Conservation (phyloP, 495 filamentous ascomycete genomes). For the Penicillium roqueforti region DNA sequence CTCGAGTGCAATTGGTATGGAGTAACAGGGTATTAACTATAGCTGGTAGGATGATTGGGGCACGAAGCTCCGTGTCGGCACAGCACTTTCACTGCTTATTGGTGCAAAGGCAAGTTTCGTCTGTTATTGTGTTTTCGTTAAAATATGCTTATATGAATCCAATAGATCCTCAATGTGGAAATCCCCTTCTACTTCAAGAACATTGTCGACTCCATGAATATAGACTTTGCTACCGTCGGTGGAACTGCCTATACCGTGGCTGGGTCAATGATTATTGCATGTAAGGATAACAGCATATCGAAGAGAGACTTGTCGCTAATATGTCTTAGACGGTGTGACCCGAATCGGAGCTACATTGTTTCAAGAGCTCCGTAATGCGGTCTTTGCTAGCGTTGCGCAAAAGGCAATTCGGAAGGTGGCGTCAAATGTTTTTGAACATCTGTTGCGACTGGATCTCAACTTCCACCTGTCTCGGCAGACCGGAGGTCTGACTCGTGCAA, state of each 20-base stretch:
- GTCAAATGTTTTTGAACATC: slow-evolving; percentile 84
- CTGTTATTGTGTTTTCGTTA: no score
- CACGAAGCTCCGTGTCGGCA: slow-evolving; percentile 76
- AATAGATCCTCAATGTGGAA: slow-evolving; percentile 84
- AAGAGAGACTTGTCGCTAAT: slow-evolving; percentile 5
- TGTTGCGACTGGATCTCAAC: slow-evolving; percentile 82
- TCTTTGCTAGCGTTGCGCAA: slow-evolving; percentile 95
- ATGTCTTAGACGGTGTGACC: slow-evolving; percentile 66
- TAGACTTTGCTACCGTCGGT: slow-evolving; percentile 77
- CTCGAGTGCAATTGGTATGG: background rate
- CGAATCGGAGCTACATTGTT: slow-evolving; percentile 83
- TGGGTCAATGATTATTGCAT: slow-evolving; percentile 86
- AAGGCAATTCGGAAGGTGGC: slow-evolving; percentile 93
- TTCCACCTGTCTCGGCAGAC: slow-evolving; percentile 95
- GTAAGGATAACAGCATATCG: slow-evolving; percentile 37
- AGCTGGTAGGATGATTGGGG: slow-evolving; percentile 60
- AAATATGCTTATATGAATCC: slow-evolving; percentile 13
- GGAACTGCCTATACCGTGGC: slow-evolving; percentile 86
- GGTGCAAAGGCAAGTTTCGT: slow-evolving; percentile 66
- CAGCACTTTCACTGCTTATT: slow-evolving; percentile 75
- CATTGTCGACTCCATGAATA: slow-evolving; percentile 95
- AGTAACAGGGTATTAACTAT: slow-evolving; percentile 6
- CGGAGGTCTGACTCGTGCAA: slow-evolving; percentile 87
- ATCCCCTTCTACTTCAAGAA: slow-evolving; percentile 98
- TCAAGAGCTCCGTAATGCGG: slow-evolving; percentile 88